Base-by-base conservation (phyloP, 805 yeast species). In the Nakazawaea wickerhamii region DNA sequence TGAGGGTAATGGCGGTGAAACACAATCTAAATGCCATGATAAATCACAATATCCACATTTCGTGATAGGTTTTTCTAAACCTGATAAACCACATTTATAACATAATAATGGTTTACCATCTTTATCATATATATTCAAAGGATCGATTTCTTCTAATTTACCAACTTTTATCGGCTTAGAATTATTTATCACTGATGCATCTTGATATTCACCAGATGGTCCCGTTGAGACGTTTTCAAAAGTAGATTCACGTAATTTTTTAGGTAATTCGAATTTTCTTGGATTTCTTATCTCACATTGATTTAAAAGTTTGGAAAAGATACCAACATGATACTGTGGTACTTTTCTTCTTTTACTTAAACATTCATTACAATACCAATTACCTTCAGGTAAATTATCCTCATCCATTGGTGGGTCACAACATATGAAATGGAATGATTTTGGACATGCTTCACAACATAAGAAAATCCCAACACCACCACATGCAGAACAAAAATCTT, bases 401-500 rank as follows among this genome's bases (percentile, higher is more conserved):
- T 83, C 88, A 51, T 83, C 87, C 26, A 82, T 63, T 0, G 99
- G 98, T 3, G 98, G 98, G 53, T 86, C 84, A 47, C 91, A 75
- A 59, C 99, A 91, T 4, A 85, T 70, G 56, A 93, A 88, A 58
- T 91, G 99, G 62, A 91, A 93, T 2, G 96, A 85, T 53, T 73
- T 73, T 0, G 97, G 96, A 61, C 99, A 91, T 2, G 85, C 71
- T 53, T 91, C 99, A 63, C 99, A 91, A 62, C 98, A 93, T 19
- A 91, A 68, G 53, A 91, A 89, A 21, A 85, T 72, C 10, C 99
- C 99, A 0, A 89, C 69, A 21, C 88, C 86, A 2, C 95, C 90
- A 64, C 99, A 91, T 0, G 93, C 72, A n/a, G 85, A 69, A 56
- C 99, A 91, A 59, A 73, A 90, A 59, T 91, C 99, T 48, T 90